Evolutionary conservation across 257 asterid species (phyloP).

Genomic region (Solanum tarapatanum): DNA sequence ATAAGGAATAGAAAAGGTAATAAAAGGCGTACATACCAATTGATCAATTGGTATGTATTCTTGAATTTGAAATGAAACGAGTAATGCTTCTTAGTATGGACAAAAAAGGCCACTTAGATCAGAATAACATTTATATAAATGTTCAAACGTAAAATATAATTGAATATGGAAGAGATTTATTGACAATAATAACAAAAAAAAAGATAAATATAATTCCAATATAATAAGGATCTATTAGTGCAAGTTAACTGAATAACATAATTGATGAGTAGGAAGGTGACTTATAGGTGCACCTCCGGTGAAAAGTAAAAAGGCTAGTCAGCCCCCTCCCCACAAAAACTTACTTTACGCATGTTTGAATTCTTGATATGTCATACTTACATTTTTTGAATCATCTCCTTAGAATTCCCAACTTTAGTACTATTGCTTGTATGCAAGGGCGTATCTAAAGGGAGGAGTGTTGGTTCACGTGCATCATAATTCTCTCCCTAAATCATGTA

Average conservation of each 20-base stretch:
- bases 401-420: not conserved
- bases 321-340: no score
- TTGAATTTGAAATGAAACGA: no score
- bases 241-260: not conserved
- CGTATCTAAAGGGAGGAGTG: not conserved
- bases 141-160: not conserved
- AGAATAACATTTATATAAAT: not conserved
- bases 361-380: no score
- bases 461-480: not conserved
- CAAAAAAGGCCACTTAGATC: no score
- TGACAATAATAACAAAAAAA: not conserved
- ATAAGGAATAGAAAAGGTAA: not conserved
- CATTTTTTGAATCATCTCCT: no score
- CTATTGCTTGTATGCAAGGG: not conserved
- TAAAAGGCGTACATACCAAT: not conserved
- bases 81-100: no score
- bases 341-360: no score
- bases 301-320: not conserved
- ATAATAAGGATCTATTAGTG: not conserved
- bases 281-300: not conserved
- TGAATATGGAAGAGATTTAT: not conserved
- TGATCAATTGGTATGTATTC: not conserved
- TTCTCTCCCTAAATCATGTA: not conserved
- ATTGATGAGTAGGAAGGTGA: not conserved
- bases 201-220: not conserved